phyloP scores from a whole-genome alignment of 2,329 filamentous ascomycete species.

The Sporothrix inflata region DNA sequence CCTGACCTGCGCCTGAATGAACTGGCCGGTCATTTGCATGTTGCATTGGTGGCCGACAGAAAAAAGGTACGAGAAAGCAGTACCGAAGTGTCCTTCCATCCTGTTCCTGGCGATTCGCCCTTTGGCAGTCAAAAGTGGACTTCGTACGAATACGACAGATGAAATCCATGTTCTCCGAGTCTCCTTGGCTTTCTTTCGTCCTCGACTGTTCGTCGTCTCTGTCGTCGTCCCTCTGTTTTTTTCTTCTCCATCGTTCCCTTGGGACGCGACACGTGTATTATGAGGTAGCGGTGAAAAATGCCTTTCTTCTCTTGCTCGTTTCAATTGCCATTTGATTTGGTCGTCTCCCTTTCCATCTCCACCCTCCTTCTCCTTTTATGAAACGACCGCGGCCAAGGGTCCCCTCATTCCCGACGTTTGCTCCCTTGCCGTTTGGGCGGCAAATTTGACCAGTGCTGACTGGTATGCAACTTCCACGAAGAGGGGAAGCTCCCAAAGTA shows the following conservation, averaged over 20 bases:
- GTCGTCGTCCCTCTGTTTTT: neutral
- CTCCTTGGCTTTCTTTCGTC: neutral
- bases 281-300: constrained; percentile 13
- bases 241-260: constrained; percentile 13
- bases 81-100: neutral
- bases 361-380: constrained; percentile 11
- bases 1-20: no score
- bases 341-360: constrained; percentile 20
- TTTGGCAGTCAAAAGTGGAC: neutral
- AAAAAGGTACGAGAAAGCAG: neutral
- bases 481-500: neutral
- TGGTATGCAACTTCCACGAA: neutral
- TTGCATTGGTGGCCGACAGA: constrained; percentile 3
- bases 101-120: constrained; percentile 9
- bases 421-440: constrained; percentile 24
- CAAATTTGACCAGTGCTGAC: constrained; percentile 18
- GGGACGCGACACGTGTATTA: constrained; percentile 17
- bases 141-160: neutral
- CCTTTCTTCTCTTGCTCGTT: constrained; percentile 4
- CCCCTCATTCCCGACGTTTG: constrained; percentile 22
- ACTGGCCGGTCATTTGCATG: neutral
- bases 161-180: neutral
- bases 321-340: constrained; percentile 16
- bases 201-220: neutral
- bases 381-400: constrained; percentile 24